Evolutionary conservation across 306 rosid genomes (phyloP).

Genomic region (Citrullus amarus): DNA sequence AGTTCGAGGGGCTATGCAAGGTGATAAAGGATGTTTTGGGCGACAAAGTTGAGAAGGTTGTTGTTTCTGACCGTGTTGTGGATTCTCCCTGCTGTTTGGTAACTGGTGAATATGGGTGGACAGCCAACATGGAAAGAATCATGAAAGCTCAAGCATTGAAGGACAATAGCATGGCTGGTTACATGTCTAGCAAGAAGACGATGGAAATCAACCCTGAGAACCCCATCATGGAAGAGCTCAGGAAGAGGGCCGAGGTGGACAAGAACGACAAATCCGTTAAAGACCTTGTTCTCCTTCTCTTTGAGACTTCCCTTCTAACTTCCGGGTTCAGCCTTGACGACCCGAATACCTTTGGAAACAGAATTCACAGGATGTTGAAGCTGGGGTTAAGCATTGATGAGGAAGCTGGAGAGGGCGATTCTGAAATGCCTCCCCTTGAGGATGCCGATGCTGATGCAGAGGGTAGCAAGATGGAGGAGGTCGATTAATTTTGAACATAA

Average conservation of each 20-base stretch:
- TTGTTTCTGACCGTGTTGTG: constrained; percentile 16
- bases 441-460: constrained; percentile 70
- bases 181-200: constrained; percentile 94
- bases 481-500: constrained; percentile 32
- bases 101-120: constrained; percentile 20
- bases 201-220: constrained; percentile 95
- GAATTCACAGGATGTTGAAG: constrained; percentile 91
- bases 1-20: constrained; percentile 20
- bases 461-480: constrained; percentile 98
- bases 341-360: constrained; percentile 91
- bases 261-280: constrained; percentile 2
- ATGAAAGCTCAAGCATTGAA: constrained; percentile 94
- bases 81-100: constrained; percentile 24
- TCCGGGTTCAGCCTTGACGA: constrained; percentile 97
- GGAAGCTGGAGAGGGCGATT: constrained; percentile 45
- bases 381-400: constrained; percentile 93
- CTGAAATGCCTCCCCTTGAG: constrained; percentile 88
- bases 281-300: constrained; percentile 76
- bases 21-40: constrained; percentile 20
- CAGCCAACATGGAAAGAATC: constrained; percentile 42
- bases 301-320: constrained; percentile 81
- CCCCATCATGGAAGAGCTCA: constrained; percentile 29
- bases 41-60: constrained; percentile 20
- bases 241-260: constrained; percentile 16
- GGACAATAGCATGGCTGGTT: constrained; percentile 88